phyloP scores from a whole-genome alignment of 2,329 filamentous ascomycete genomes.

The Lasiodiplodia sp. region DNA sequence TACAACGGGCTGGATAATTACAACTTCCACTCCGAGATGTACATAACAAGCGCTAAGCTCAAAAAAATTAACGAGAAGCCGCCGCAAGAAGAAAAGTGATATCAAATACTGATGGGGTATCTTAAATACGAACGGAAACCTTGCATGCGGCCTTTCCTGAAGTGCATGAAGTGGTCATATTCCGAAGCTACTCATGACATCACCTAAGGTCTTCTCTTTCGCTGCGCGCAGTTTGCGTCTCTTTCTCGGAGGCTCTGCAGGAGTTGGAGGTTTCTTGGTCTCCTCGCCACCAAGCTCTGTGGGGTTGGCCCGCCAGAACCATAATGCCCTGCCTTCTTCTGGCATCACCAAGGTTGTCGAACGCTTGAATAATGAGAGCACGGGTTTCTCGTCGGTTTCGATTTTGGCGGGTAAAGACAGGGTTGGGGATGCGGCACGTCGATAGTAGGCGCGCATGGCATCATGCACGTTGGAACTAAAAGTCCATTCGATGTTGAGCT shows the following conservation, averaged over 20 bases:
- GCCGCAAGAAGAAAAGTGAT: not conserved
- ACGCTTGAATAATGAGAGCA: conserved; percentile 8
- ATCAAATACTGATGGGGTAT: not conserved
- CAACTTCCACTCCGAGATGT: not conserved
- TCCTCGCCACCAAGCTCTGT: too few relatives aligned
- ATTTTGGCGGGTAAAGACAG: not conserved
- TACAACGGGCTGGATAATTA: not conserved
- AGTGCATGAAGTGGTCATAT: not conserved
- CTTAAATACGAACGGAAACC: not conserved
- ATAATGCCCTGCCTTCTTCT: not conserved
- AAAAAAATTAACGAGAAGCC: not conserved
- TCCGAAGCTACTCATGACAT: not conserved
- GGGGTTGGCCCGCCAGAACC: not conserved
- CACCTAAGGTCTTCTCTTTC: not conserved
- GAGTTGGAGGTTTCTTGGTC: not conserved
- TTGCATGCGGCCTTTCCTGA: not conserved
- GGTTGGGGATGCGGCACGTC: not conserved
- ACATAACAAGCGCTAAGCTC: not conserved
- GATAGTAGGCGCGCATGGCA: conserved; percentile 13
- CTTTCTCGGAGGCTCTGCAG: conserved; percentile 1
- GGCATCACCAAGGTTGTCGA: not conserved
- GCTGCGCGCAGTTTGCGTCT: conserved; percentile 15
- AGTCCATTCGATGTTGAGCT: conserved; percentile 5
- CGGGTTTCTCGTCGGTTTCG: not conserved
- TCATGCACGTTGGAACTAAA: conserved; percentile 1